Conservation (phyloP, 2,329 filamentous ascomycete genomes). For the Ceratocystis diversiconidia region DNA sequence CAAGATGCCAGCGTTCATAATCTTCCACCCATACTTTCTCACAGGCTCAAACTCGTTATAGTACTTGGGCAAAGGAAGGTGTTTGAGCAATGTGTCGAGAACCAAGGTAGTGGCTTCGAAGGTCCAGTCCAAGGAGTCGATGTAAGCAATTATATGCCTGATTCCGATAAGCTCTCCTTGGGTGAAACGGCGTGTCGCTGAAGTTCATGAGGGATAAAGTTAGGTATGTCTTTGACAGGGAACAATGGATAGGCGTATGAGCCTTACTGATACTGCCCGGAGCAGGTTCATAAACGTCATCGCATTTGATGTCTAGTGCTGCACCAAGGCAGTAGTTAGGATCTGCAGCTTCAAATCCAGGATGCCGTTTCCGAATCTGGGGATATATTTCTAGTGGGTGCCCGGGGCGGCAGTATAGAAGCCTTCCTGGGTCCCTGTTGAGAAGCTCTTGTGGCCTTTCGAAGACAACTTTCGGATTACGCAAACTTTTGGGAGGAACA, state of each 20-base stretch:
- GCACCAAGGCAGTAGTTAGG: slow-evolving; percentile 2
- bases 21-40: background rate
- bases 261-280: background rate
- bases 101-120: slow-evolving; percentile 1
- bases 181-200: slow-evolving; percentile 1
- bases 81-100: slow-evolving; percentile 5
- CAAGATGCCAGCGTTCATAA: background rate
- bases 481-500: background rate
- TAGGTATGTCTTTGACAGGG: background rate
- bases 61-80: slow-evolving; percentile 2
- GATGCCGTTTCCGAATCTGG: background rate
- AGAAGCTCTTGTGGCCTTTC: background rate
- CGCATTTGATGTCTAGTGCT: background rate
- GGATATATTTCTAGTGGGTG: slow-evolving; percentile 5
- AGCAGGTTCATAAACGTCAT: slow-evolving; percentile 4
- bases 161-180: background rate
- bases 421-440: background rate
- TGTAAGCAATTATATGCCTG: background rate
- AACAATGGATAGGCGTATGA: too few relatives aligned
- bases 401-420: background rate
- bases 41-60: slow-evolving; percentile 7
- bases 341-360: background rate
- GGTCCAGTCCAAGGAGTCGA: slow-evolving; percentile 9
- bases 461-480: background rate
- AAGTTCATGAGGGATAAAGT: background rate